Conservation (phyloP, 202 grass and related monocot genomes). For the Carex sylvatica region DNA sequence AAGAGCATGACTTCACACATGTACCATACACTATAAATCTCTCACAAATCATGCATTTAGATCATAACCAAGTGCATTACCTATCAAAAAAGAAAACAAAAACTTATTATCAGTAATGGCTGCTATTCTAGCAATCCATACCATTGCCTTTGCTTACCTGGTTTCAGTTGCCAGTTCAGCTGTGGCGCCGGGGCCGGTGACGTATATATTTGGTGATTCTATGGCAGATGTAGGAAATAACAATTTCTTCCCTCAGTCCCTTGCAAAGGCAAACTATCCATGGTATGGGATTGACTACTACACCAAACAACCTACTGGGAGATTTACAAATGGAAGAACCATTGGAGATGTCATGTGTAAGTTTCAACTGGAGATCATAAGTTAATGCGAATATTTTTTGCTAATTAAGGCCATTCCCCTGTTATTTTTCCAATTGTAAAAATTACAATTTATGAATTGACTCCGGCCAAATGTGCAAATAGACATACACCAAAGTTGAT, state of each 20-base stretch:
- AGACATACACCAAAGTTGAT: background rate
- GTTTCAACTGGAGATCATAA: background rate
- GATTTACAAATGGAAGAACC: constrained; percentile 90
- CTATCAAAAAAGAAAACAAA: background rate
- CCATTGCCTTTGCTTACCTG: constrained; percentile 16
- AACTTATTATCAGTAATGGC: constrained; percentile 38
- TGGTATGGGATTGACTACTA: constrained; percentile 84
- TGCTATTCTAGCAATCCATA: constrained; percentile 26
- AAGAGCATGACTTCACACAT: constrained; percentile 21
- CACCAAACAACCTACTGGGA: constrained; percentile 54
- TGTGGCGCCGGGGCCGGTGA: constrained; percentile 22
- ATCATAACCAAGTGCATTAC: constrained; percentile 10
- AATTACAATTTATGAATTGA: background rate
- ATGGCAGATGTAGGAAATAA: constrained; percentile 92
- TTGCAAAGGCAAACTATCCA: constrained; percentile 81
- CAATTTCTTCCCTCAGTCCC: constrained; percentile 67
- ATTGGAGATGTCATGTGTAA: constrained; percentile 86
- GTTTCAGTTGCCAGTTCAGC: background rate
- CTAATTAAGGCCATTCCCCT: background rate
- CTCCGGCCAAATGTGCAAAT: background rate
- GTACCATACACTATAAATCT: constrained; percentile 34
- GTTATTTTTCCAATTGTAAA: background rate
- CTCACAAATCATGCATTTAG: constrained; percentile 11
- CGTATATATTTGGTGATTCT: constrained; percentile 87
- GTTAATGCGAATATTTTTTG: background rate